Percentiles rank a stretch among this genome's conserved stretches.
Conservation (phyloP, 306 rosid species). For the Ormosia emarginata region DNA sequence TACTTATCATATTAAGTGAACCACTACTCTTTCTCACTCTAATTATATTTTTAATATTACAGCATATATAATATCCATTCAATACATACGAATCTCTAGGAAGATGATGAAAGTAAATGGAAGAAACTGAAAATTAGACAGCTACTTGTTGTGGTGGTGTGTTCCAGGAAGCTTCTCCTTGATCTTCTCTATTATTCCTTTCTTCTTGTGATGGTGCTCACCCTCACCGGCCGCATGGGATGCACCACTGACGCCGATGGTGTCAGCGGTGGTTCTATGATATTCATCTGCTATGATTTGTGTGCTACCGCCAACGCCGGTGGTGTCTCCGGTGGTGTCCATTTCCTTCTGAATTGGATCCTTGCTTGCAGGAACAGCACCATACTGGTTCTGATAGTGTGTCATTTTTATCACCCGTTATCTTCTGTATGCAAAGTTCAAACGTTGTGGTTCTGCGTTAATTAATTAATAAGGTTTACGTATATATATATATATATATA, state of each 20-base stretch:
- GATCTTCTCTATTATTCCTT: constrained; percentile 38
- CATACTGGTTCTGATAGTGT: constrained; percentile 40
- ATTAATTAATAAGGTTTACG: neutral
- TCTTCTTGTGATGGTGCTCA: constrained; percentile 8
- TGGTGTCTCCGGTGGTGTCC: constrained; percentile 15
- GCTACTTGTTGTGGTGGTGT: constrained; percentile 19
- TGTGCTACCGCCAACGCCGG: neutral
- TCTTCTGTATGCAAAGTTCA: neutral
- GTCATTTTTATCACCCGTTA: neutral
- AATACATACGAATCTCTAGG: too few species aligned
- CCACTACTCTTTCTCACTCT: too few species aligned
- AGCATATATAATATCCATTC: too few species aligned
- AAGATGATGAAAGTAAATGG: neutral
- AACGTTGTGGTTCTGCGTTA: neutral
- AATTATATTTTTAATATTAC: too few species aligned
- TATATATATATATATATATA: neutral
- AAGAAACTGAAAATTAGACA: neutral
- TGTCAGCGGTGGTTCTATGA: neutral
- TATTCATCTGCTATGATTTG: neutral
- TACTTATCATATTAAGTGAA: too few species aligned
- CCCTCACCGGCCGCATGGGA: neutral
- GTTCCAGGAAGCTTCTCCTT: constrained; percentile 36
- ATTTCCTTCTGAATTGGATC: constrained; percentile 23
- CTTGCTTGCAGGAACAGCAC: constrained; percentile 32
- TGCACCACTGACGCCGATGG: neutral